phyloP scores from a whole-genome alignment of 2,329 filamentous ascomycete species.

The Neonectria faginata region DNA sequence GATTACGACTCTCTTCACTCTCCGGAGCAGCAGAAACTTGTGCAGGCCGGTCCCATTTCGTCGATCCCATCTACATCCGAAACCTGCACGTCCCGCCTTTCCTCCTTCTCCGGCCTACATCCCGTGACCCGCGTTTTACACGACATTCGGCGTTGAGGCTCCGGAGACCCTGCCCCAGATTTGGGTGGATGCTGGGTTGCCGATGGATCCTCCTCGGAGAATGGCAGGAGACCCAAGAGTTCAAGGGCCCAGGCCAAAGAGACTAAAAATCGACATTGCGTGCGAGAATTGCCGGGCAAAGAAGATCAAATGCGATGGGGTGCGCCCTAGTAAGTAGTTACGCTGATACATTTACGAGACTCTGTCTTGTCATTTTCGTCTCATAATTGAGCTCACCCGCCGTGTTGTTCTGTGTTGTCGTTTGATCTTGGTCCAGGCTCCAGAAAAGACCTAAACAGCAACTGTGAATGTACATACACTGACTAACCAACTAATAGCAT shows the following conservation, averaged over 20 bases:
- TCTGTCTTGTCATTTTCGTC: neutral
- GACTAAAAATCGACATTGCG: slow-evolving; percentile 58
- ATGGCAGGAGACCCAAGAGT: slow-evolving; percentile 4
- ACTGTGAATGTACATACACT: neutral
- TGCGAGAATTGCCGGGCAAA: slow-evolving; percentile 56
- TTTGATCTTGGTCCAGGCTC: neutral
- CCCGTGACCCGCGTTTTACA: neutral
- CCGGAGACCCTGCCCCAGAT: neutral
- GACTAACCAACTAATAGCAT: slow-evolving; percentile 41
- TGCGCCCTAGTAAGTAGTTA: slow-evolving; percentile 49
- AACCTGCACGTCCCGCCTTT: neutral
- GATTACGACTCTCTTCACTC: slow-evolving; percentile 4
- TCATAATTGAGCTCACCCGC: neutral
- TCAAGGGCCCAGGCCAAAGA: slow-evolving; percentile 45
- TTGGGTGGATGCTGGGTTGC: neutral
- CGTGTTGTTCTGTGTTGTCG: neutral
- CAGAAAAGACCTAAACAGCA: too few relatives aligned
- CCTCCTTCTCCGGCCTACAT: neutral
- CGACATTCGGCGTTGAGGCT: neutral
- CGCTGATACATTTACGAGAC: neutral
- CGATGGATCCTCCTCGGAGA: slow-evolving; percentile 35
- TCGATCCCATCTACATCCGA: neutral
- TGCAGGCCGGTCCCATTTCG: neutral
- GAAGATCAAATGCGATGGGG: slow-evolving; percentile 58
- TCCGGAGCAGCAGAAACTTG: neutral